Percentiles rank a stretch among this genome's conserved stretches.
Conservation (phyloP, 1,139 yeast genomes). For the Yamadazyma siamensis region DNA sequence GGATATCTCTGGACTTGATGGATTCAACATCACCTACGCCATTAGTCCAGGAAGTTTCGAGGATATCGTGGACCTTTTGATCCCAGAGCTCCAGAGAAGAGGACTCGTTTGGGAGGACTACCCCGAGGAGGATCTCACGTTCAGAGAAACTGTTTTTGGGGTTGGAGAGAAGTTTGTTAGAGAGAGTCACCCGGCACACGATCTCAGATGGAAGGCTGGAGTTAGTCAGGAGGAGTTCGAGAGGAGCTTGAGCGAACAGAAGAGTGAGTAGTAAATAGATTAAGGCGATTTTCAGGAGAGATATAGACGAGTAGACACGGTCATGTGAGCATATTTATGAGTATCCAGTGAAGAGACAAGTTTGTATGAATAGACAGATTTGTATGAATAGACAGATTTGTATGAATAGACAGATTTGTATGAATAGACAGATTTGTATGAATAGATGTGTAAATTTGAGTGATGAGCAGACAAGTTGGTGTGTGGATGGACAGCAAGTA, state of each 20-base stretch:
- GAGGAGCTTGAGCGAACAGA: constrained; percentile 4
- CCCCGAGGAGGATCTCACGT: constrained; percentile 21
- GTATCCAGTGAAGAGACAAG: too few relatives aligned
- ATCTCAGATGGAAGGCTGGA: constrained; percentile 37
- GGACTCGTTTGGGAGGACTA: constrained; percentile 28
- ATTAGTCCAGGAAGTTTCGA: constrained; percentile 25
- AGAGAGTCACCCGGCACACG: constrained; percentile 35
- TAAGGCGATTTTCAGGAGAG: too few relatives aligned
- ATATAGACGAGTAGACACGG: too few relatives aligned
- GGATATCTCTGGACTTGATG: constrained; percentile 27
- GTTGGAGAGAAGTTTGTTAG: constrained; percentile 17
- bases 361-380: too few relatives aligned
- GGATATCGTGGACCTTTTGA: constrained; percentile 24
- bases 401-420: too few relatives aligned
- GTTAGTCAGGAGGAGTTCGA: constrained; percentile 34
- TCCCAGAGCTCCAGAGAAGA: constrained; percentile 24
- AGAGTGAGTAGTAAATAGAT: too few relatives aligned
- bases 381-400: too few relatives aligned
- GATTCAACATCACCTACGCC: constrained; percentile 28
- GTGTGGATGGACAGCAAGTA: too few relatives aligned
- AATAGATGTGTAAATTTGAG: too few relatives aligned
- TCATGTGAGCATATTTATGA: too few relatives aligned
- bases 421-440: too few relatives aligned
- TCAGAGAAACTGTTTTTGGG: constrained; percentile 26
- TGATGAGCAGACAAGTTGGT: too few relatives aligned